Percentiles rank a stretch among this genome's conserved stretches.
Conservation (phyloP, 257 asterid species). For the Marsdenia floribunda region DNA sequence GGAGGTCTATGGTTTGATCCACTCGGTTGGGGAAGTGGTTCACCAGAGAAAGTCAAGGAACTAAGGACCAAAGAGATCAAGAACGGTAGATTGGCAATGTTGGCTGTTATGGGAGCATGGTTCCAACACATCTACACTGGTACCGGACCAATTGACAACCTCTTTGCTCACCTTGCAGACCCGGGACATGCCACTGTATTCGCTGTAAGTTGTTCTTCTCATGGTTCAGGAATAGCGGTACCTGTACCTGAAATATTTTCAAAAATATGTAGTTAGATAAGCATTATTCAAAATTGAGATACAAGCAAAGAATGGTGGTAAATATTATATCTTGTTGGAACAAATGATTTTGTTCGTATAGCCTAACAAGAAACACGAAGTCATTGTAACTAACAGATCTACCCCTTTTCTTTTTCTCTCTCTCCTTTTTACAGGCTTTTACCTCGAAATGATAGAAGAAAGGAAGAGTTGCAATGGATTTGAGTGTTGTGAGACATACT, state of each 20-base stretch:
- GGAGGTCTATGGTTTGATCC: conserved; percentile 99
- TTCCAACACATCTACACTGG: conserved; percentile 98
- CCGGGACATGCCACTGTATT: conserved; percentile 94
- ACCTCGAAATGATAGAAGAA: conserved; percentile 56
- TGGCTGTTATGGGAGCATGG: conserved; percentile 99
- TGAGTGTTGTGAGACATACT: conserved; percentile 27
- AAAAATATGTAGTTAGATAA: not conserved
- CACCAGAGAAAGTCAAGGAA: conserved; percentile 70
- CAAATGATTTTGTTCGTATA: no score
- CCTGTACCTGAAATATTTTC: not conserved
- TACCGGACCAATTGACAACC: conserved; percentile 92
- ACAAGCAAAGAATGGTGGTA: no score
- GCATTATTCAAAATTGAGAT: not conserved
- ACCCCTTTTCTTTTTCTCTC: not conserved
- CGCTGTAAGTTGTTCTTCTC: conserved; percentile 57
- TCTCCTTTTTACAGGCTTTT: conserved; percentile 58
- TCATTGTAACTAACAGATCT: not conserved
- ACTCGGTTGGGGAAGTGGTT: conserved; percentile 88
- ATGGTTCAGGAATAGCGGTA: not conserved
- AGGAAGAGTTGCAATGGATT: conserved; percentile 8
- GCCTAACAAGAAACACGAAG: not conserved
- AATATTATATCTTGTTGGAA: no score
- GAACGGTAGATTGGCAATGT: conserved; percentile 91
- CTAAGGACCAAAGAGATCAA: conserved; percentile 95
- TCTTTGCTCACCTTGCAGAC: conserved; percentile 94